A percentile compares a stretch with the other conserved stretches of the same genome.
Conservation (phyloP, 139 green algal genomes). For the Pedinophyceae sp. region DNA sequence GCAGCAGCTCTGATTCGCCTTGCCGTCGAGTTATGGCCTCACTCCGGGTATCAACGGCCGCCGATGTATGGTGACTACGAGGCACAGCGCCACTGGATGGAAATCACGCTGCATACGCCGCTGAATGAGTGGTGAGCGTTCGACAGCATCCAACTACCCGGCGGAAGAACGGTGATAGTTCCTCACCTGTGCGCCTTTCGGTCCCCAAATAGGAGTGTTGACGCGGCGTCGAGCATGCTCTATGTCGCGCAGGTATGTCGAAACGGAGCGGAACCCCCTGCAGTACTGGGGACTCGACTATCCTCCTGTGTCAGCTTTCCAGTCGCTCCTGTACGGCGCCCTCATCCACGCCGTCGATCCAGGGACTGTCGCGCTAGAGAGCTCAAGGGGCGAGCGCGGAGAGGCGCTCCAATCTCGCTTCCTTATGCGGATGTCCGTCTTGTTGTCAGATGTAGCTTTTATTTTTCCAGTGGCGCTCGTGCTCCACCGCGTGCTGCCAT, state of each 20-base stretch:
- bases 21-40: no score
- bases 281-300: constrained; percentile 95
- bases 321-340: constrained; percentile 60
- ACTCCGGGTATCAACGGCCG: no score
- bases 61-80: constrained; percentile 94
- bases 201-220: no score
- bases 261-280: constrained; percentile 36
- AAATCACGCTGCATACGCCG: constrained; percentile 67
- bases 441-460: constrained; percentile 58
- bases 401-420: constrained; percentile 41
- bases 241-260: constrained; percentile 18
- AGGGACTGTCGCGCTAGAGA: neutral
- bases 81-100: constrained; percentile 98
- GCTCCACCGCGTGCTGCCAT: constrained; percentile 16
- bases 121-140: constrained; percentile 61
- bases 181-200: no score
- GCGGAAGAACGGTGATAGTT: no score
- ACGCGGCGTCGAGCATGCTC: no score
- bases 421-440: constrained; percentile 65
- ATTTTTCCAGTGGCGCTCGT: constrained; percentile 59
- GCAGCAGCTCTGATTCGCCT: no score
- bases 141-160: no score
- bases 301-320: constrained; percentile 85
- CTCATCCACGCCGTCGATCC: neutral
- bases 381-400: neutral